Base-by-base conservation (phyloP, 2,329 filamentous ascomycete genomes). In the Gliomastix tumulicola region DNA sequence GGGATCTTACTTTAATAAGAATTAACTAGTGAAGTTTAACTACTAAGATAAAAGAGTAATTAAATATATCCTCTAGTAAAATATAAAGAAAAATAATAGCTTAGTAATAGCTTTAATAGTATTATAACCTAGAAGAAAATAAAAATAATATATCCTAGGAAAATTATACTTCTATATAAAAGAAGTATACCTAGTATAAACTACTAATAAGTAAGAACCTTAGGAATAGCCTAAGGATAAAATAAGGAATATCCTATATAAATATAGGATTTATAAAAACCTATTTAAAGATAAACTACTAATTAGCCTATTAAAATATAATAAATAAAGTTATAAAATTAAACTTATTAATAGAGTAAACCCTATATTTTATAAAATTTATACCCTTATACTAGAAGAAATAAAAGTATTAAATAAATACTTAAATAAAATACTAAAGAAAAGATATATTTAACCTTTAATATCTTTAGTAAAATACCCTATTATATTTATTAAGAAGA, bases 331-430 rank as follows among this genome's bases (percentile, higher is more conserved):
- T 27, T 27, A 27, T 27, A 27, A 27, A 25, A n/a, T 9, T 25
- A 25, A 25, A 9, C n/a, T 25, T 25, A 25, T 25, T 25, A 15
- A 31, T 13, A 32, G 31, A 34, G 34, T 38, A 20, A 22, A 11
- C 16, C 21, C 37, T 21, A 38, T 35, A 31, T 18, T 32, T 25
- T 30, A 41, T 4, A 23, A 37, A 15, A 32, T 43, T 17, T 47
- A 44, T 35, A 30, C 33, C n/a, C n/a, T n/a, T 28, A 46, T 41
- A 27, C 17, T 30, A 31, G 37, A 31, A 18, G 5, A 44, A 35
- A n/a, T 44, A 21, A 12, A 17, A n/a, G 21, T 18, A 6, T 16
- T 34, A 32, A 36, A 25, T 11, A 17, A 41, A 30, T 46, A 36
- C 5, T 11, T 38, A 7, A 21, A 28, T 21, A 13, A 37, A 7